Percentiles rank a stretch among this genome's conserved stretches.
These are phyloP conservation scores for Trypanosoma avium DNA, from an alignment of 208 protist genomes.

Conservation along the genomic window DNA sequence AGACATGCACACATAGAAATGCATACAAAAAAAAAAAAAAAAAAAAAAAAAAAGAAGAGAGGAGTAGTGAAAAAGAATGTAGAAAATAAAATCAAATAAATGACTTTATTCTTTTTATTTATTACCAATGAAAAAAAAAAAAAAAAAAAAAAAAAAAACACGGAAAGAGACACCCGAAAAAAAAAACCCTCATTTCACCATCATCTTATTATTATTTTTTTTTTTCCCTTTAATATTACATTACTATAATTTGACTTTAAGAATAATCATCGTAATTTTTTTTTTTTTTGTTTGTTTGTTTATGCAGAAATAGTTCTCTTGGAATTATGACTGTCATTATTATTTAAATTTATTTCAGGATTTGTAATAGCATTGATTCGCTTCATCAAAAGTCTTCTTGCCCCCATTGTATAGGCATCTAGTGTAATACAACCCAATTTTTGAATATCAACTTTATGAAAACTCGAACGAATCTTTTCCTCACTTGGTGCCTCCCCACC, in stretches of 20 bases:
- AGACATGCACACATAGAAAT: not conserved
- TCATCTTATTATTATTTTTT: no score
- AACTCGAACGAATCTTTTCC: conserved; percentile 27
- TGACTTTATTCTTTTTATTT: conserved; percentile 2
- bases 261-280: no score
- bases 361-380: conserved; percentile 1
- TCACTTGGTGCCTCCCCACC: conserved; percentile 22
- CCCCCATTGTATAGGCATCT: conserved; percentile 35
- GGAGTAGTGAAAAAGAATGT: not conserved
- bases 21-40: not conserved
- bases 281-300: no score
- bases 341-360: not conserved
- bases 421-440: conserved; percentile 29
- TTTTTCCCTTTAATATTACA: no score
- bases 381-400: conserved; percentile 27
- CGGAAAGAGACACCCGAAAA: not conserved
- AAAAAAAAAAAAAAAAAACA: conserved; percentile 1
- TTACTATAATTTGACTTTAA: no score
- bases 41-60: not conserved
- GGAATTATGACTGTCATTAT: not conserved
- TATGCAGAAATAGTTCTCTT: no score
- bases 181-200: not conserved
- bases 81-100: not conserved
- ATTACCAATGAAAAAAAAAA: not conserved
- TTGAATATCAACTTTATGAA: conserved; percentile 28